These are phyloP conservation scores for Amanita subjunquillea DNA, from an alignment of 768 basidiomycete species.

Conservation along the genomic window DNA sequence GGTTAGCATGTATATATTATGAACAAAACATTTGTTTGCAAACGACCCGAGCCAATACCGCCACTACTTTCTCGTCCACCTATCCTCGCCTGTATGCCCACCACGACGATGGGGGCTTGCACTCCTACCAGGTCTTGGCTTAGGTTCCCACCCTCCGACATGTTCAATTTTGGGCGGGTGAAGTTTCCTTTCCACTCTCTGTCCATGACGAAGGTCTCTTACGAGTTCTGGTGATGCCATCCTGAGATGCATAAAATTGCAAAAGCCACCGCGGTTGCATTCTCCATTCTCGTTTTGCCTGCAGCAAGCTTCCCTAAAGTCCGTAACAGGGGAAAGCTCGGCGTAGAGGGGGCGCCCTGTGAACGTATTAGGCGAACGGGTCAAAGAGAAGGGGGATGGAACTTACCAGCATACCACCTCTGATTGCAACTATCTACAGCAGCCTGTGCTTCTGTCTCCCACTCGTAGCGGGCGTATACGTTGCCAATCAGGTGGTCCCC, in stretches of 20 bases:
- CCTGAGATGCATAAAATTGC: conserved; percentile 97
- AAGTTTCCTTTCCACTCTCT: conserved; percentile 71
- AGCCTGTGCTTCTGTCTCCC: conserved; percentile 94
- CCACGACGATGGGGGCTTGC: conserved; percentile 61
- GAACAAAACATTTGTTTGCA: not conserved
- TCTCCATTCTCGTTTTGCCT: conserved; percentile 98
- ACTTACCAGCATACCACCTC: conserved; percentile 94
- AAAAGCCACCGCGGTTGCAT: conserved; percentile 96
- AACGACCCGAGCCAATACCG: not conserved
- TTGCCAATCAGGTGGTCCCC: conserved; percentile 98
- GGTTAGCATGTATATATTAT: not conserved
- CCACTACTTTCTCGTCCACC: conserved; percentile 56
- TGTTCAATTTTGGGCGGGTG: conserved; percentile 54
- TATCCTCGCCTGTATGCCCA: conserved; percentile 61
- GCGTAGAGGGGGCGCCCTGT: conserved; percentile 88
- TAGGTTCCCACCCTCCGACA: conserved; percentile 79
- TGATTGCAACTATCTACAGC: conserved; percentile 92
- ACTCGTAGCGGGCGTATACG: conserved; percentile 96
- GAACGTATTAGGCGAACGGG: conserved; percentile 5
- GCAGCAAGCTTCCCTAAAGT: conserved; percentile 98
- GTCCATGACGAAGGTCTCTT: conserved; percentile 67
- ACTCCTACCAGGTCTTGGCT: conserved; percentile 58
- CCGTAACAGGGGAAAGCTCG: conserved; percentile 96
- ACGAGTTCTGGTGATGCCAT: conserved; percentile 81
- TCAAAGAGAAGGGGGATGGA: not conserved